These are phyloP conservation scores for Fonsecaea monophora DNA, from an alignment of 2,329 filamentous ascomycete genomes.

Conservation along the genomic window DNA sequence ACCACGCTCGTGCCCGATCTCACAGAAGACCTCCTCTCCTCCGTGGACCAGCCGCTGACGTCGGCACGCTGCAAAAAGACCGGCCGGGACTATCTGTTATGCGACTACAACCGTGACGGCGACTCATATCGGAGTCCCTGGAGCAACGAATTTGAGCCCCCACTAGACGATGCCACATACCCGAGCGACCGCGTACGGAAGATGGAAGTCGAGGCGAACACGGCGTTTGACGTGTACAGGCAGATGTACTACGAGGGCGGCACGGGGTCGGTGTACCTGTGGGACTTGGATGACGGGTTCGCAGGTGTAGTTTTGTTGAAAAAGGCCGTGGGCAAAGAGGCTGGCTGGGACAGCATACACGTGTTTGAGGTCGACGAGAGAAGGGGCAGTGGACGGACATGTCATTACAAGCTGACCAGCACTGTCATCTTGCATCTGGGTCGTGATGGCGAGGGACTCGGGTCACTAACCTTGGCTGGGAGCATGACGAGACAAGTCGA, in stretches of 20 bases:
- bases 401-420: slow-evolving; percentile 96
- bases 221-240: slow-evolving; percentile 95
- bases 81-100: slow-evolving; percentile 94
- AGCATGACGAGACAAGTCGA: slow-evolving; percentile 99
- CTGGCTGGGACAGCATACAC: slow-evolving; percentile 97
- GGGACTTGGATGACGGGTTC: slow-evolving; percentile 97
- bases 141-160: slow-evolving; percentile 97
- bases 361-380: slow-evolving; percentile 97
- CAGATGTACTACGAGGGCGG: slow-evolving; percentile 95
- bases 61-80: slow-evolving; percentile 85
- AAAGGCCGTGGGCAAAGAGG: slow-evolving; percentile 70
- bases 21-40: slow-evolving; percentile 96
- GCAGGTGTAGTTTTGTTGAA: slow-evolving; percentile 94
- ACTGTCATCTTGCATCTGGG: slow-evolving; percentile 88
- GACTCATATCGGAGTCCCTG: slow-evolving; percentile 98
- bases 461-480: slow-evolving; percentile 88
- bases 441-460: slow-evolving; percentile 66
- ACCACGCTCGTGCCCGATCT: slow-evolving; percentile 88
- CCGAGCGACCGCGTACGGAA: slow-evolving; percentile 89
- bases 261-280: slow-evolving; percentile 88
- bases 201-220: slow-evolving; percentile 93
- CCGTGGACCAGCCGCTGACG: slow-evolving; percentile 92
- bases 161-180: slow-evolving; percentile 83
- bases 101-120: slow-evolving; percentile 99
- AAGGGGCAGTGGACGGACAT: slow-evolving; percentile 68